These are phyloP conservation scores for Rhodotorula sp. DNA, from an alignment of 1,284 basidiomycete genomes.

Conservation along the genomic window DNA sequence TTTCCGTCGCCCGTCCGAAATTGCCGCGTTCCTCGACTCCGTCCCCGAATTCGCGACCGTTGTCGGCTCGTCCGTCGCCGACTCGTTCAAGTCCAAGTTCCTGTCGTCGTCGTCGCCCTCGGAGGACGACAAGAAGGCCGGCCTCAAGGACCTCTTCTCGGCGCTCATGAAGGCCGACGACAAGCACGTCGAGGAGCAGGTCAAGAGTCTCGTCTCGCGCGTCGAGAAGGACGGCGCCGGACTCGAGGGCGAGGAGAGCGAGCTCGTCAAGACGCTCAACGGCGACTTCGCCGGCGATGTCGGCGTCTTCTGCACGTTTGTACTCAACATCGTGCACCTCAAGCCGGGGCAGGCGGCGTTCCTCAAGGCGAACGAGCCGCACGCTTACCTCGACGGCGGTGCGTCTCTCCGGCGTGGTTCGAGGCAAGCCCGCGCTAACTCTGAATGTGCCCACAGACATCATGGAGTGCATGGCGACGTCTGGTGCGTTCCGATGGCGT, in stretches of 20 bases:
- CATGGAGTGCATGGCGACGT: conserved; percentile 97
- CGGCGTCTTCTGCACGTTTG: conserved; percentile 88
- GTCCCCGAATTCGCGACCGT: conserved; percentile 78
- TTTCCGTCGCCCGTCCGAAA: conserved; percentile 74
- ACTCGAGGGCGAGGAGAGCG: conserved; percentile 52
- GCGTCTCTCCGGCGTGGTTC: conserved; percentile 35
- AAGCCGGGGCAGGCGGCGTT: conserved; percentile 87
- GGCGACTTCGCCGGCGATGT: conserved; percentile 87
- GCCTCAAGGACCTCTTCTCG: conserved; percentile 72
- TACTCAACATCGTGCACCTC: conserved; percentile 84
- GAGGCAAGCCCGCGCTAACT: neutral
- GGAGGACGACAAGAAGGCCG: conserved; percentile 57
- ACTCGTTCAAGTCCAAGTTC: conserved; percentile 57
- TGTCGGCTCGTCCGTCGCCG: conserved; percentile 61
- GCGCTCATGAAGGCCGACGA: conserved; percentile 76
- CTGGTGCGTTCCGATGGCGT: conserved; percentile 47
- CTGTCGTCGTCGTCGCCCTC: conserved; percentile 50
- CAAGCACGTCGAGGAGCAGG: conserved; percentile 58
- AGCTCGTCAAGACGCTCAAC: conserved; percentile 72
- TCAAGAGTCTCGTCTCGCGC: conserved; percentile 64
- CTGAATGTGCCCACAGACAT: conserved; percentile 64
- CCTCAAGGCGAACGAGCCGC: conserved; percentile 92
- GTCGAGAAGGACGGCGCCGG: conserved; percentile 56
- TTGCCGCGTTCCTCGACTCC: conserved; percentile 65
- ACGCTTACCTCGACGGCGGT: conserved; percentile 94